phyloP scores from a whole-genome alignment of 106 monocot genomes.

The Narthecium ossifragum region DNA sequence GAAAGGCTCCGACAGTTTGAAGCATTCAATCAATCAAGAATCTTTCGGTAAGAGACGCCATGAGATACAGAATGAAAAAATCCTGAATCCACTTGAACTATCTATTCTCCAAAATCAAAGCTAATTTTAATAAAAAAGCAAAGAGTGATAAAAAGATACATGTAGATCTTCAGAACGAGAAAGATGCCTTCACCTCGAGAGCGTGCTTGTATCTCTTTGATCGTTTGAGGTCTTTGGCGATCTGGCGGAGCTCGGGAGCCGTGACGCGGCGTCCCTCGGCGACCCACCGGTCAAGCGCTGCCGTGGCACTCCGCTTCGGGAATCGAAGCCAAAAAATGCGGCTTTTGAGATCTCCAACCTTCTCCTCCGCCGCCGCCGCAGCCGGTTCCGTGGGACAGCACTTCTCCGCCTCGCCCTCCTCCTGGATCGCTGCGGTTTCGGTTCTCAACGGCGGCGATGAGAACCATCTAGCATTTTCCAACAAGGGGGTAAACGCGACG shows the following conservation, averaged over 20 bases:
- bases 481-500: neutral
- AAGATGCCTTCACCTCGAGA: constrained; percentile 49
- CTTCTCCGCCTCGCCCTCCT: neutral
- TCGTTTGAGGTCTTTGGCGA: constrained; percentile 37
- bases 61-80: too few species aligned
- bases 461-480: constrained; percentile 13
- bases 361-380: too few species aligned
- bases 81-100: too few species aligned
- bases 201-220: constrained; percentile 83
- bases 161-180: too few species aligned
- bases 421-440: neutral
- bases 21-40: neutral
- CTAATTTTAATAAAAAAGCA: too few species aligned
- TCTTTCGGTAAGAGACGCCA: too few species aligned
- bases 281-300: constrained; percentile 58
- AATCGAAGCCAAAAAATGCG: constrained; percentile 72
- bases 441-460: constrained; percentile 1
- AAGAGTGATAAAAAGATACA: too few species aligned
- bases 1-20: neutral
- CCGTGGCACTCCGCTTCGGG: constrained; percentile 58
- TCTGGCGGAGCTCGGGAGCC: constrained; percentile 48
- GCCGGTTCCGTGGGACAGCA: neutral
- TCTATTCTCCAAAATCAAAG: too few species aligned
- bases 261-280: constrained; percentile 43
- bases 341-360: constrained; percentile 41